Base-by-base conservation (phyloP, 2,329 filamentous ascomycete genomes). In the Pochonia chlamydosporia region DNA sequence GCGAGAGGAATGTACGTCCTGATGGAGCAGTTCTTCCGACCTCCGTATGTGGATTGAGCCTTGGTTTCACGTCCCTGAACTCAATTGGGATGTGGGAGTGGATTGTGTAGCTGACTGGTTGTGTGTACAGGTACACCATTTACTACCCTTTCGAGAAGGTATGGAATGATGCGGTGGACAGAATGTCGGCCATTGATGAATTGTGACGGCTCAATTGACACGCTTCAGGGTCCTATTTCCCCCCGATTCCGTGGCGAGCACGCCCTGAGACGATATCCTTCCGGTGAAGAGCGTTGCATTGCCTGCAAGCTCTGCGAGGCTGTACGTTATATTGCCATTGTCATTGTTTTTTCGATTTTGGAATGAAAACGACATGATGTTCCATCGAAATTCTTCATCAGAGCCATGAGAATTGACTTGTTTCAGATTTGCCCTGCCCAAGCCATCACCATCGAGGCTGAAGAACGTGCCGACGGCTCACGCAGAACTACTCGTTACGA, bases 291-390 rank as follows among this genome's bases (percentile, higher is more conserved):
- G 76, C 87, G 93, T 60, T 99, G 93, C 78, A 99, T 99, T 71
- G 93, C 93, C 59, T 99, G 93, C 87, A 99, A 99, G 79, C 84
- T 99, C 50, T 99, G 93, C 74, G 93, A 99, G 75, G 93, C 93
- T 60, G 78, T 83, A 69, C 35, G 66, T 61, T 6, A n/a, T 31
- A 21, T 21, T 23, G 10, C 13, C 11, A 28, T n/a, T n/a, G n/a
- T n/a, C n/a, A n/a, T n/a, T n/a, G n/a, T n/a, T n/a, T n/a, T n/a
- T n/a, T n/a, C n/a, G n/a, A n/a, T n/a, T n/a, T n/a, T n/a, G n/a
- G n/a, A n/a, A n/a, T n/a, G n/a, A n/a, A n/a, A n/a, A n/a, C n/a
- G n/a, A n/a, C n/a, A n/a, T n/a, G n/a, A n/a, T n/a, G n/a, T n/a
- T n/a, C 18, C 9, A 18, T 8, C 33, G 11, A 18, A 11, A 10